Percentiles rank a stretch among this genome's conserved stretches.
These are phyloP conservation scores for Backusella tuberculispora DNA, from an alignment of 192 early-diverging fungal genomes.

Conservation along the genomic window DNA sequence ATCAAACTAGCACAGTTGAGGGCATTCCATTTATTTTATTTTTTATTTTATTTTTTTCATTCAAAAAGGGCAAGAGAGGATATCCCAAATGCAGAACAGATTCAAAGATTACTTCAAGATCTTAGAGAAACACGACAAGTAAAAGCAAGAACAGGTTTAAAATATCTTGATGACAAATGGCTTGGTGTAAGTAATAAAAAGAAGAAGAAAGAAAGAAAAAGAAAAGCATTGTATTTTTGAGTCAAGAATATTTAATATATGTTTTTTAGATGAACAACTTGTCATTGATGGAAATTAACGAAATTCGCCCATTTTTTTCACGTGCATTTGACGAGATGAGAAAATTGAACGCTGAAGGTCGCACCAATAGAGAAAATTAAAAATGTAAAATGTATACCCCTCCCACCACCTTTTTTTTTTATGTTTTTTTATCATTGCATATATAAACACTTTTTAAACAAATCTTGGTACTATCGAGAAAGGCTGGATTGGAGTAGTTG, in stretches of 20 bases:
- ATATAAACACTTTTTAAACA: conserved; percentile 14
- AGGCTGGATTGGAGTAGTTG: conserved; percentile 52
- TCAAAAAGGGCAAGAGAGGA: conserved; percentile 77
- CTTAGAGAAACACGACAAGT: conserved; percentile 80
- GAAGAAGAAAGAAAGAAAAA: neutral
- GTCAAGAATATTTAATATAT: conserved; percentile 22
- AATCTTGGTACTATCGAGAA: conserved; percentile 51
- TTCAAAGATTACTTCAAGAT: conserved; percentile 81
- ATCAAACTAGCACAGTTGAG: neutral
- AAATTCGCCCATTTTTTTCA: conserved; percentile 90
- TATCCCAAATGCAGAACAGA: conserved; percentile 70
- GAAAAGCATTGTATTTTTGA: too few species aligned
- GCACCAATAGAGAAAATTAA: conserved; percentile 7
- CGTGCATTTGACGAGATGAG: conserved; percentile 76
- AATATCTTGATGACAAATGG: conserved; percentile 64
- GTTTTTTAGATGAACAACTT: conserved; percentile 77
- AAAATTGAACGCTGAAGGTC: conserved; percentile 40
- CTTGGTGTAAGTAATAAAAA: conserved; percentile 59
- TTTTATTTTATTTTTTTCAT: conserved; percentile 6
- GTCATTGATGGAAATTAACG: conserved; percentile 86
- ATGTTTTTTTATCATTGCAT: neutral
- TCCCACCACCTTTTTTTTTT: conserved; percentile 14
- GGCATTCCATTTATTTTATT: neutral
- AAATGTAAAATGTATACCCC: too few species aligned
- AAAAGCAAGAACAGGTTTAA: conserved; percentile 77